Evolutionary conservation across 805 yeast species (phyloP), one percentile per base, ranked within the genome.

Genomic region (Middelhovenomyces tepae): DNA sequence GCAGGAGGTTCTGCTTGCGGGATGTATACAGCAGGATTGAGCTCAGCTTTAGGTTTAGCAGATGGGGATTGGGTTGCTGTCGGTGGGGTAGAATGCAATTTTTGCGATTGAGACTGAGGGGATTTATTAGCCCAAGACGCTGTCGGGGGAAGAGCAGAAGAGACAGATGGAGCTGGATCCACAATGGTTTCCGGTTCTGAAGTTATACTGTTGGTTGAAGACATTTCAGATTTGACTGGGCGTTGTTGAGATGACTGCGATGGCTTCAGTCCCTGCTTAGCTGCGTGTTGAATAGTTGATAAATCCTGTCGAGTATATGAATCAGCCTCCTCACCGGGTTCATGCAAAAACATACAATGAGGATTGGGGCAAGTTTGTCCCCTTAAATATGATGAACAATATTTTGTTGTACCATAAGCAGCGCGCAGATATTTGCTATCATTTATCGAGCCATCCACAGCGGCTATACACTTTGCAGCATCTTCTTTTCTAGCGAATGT

Each of bases 261-360:
- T n/a, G n/a, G n/a, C 14, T 27, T 35, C 21, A 34, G 26, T 9
- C 42, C 50, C 28, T 55, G 59, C 14, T 57, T 39, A 16, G 61
- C 60, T 15, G 60, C 57, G 9, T 26, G 29, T 42, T 59, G 64
- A 54, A 82, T 79, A 3, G 91, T 81, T 4, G 86, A 75, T 49
- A 83, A 65, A 51, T 83, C 93, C 51, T 83, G 86, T 34, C 95
- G 76, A 17, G 94, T 84, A 60, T 83, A 89, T 7, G 94, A 81
- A 50, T 91, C 98, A 2, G 97, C 97, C 57, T 91, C 98, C 64
- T 91, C 99, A 38, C 99, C 98, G 5, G 98, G 98, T 59, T 91
- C 98, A 57, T 91, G 99, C 50, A 91, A 68, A 51, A 91, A 91
- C 98, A 91, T 91, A 69, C 99, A 91, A 53, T 86, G 85, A 42